These are phyloP conservation scores for Fonsecaea multimorphosa DNA, from an alignment of 2,329 filamentous ascomycete genomes.

Conservation along the genomic window DNA sequence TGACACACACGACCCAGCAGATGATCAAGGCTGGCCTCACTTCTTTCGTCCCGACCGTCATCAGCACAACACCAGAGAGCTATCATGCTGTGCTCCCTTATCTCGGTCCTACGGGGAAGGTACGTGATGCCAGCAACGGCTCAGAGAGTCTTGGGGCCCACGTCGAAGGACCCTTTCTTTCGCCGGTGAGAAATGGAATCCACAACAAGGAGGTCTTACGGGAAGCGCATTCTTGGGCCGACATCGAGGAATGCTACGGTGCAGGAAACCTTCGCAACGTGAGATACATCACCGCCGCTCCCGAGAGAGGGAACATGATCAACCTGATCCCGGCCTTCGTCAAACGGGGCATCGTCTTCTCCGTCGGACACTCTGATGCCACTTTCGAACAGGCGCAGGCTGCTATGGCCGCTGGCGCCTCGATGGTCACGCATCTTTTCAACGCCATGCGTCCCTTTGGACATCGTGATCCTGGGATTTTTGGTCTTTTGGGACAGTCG, in stretches of 20 bases:
- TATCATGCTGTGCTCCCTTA: conserved; percentile 78
- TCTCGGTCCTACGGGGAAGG: conserved; percentile 71
- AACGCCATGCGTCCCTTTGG: conserved; percentile 92
- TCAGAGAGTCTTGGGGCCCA: conserved; percentile 89
- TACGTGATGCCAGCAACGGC: conserved; percentile 68
- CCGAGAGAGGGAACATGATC: conserved; percentile 76
- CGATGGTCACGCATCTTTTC: conserved; percentile 92
- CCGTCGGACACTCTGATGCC: conserved; percentile 85
- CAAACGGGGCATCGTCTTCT: conserved; percentile 72
- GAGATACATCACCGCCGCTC: conserved; percentile 84
- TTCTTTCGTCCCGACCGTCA: conserved; percentile 83
- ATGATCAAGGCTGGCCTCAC: conserved; percentile 83
- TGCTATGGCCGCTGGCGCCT: conserved; percentile 75
- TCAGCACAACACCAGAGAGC: conserved; percentile 78
- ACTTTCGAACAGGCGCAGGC: conserved; percentile 80
- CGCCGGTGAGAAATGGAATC: conserved; percentile 81
- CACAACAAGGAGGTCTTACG: conserved; percentile 77
- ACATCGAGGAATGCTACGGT: conserved; percentile 66
- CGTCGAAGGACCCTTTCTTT: conserved; percentile 88
- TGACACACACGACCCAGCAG: conserved; percentile 72
- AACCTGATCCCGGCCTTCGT: conserved; percentile 70
- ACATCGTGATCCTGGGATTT: conserved; percentile 89
- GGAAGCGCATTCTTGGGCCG: conserved; percentile 64
- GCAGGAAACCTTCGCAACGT: conserved; percentile 68
- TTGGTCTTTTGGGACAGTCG: conserved; percentile 77